These are phyloP conservation scores for Silene vulgaris DNA, from an alignment of 179 eudicot genomes.

Conservation along the genomic window DNA sequence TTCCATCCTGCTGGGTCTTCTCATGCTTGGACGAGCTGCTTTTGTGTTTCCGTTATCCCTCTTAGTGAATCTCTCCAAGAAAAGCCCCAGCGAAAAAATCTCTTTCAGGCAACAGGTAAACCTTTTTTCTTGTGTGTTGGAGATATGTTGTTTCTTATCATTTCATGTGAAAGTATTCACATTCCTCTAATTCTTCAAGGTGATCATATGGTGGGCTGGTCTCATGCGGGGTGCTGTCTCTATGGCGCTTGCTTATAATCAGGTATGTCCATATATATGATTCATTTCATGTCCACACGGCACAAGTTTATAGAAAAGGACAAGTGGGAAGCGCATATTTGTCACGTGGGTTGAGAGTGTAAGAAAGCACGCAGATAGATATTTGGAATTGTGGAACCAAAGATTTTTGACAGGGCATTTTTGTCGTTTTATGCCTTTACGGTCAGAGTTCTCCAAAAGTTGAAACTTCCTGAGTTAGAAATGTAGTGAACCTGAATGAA, in stretches of 20 bases:
- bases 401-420: too few relatives aligned
- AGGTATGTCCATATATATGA: conserved; percentile 36
- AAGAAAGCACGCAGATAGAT: too few relatives aligned
- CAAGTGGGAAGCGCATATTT: too few relatives aligned
- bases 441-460: not conserved
- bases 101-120: conserved; percentile 67
- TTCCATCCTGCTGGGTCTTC: conserved; percentile 60
- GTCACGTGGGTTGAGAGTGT: too few relatives aligned
- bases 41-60: conserved; percentile 81
- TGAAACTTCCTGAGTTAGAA: not conserved
- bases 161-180: not conserved
- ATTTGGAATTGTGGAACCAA: too few relatives aligned
- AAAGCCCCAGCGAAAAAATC: conserved; percentile 41
- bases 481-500: not conserved
- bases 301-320: not conserved
- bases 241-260: conserved; percentile 94
- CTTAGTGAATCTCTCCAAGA: conserved; percentile 52
- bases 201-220: conserved; percentile 98
- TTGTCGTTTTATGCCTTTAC: not conserved
- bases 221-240: conserved; percentile 97
- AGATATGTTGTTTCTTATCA: not conserved
- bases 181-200: conserved; percentile 30
- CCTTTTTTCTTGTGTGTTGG: conserved; percentile 7
- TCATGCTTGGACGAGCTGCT: conserved; percentile 84
- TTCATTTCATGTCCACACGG: not conserved